Conservation (phyloP, 2,329 filamentous ascomycete genomes). For the Trichoderma sp. region DNA sequence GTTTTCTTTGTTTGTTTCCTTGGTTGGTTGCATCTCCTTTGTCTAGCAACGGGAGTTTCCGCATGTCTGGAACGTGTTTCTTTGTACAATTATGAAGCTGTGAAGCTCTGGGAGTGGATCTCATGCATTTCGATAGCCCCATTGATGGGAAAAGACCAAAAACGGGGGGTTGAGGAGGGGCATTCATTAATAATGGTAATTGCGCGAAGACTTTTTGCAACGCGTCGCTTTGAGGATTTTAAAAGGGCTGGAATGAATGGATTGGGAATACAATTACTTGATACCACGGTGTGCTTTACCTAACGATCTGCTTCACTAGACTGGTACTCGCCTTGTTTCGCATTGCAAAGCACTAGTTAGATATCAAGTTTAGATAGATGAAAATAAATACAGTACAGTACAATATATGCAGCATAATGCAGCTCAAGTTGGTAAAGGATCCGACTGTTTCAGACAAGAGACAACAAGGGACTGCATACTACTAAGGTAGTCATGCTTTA, state of each 20-base stretch:
- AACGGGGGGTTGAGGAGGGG: background rate
- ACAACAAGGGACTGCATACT: background rate
- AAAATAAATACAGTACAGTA: background rate
- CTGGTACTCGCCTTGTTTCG: background rate
- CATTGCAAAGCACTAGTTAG: background rate
- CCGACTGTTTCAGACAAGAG: background rate
- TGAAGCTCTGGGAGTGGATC: background rate
- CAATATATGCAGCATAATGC: background rate
- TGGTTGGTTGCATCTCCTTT: background rate
- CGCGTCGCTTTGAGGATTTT: background rate
- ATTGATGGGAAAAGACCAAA: background rate
- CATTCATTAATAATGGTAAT: slow-evolving; percentile 7
- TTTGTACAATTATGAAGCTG: background rate
- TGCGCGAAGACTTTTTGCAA: background rate
- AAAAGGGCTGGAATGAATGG: background rate
- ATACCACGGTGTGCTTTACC: background rate
- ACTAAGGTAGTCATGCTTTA: background rate
- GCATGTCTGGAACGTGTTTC: slow-evolving; percentile 14
- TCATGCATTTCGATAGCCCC: background rate
- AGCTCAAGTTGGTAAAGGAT: background rate
- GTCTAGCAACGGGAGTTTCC: background rate
- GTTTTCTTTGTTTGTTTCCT: background rate
- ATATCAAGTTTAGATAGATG: background rate
- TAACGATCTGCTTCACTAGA: background rate
- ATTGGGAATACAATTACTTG: background rate